Evolutionary conservation across 2,329 filamentous ascomycete species (phyloP), one percentile per base, ranked within the genome.

Genomic region (Calonectria crousiana): DNA sequence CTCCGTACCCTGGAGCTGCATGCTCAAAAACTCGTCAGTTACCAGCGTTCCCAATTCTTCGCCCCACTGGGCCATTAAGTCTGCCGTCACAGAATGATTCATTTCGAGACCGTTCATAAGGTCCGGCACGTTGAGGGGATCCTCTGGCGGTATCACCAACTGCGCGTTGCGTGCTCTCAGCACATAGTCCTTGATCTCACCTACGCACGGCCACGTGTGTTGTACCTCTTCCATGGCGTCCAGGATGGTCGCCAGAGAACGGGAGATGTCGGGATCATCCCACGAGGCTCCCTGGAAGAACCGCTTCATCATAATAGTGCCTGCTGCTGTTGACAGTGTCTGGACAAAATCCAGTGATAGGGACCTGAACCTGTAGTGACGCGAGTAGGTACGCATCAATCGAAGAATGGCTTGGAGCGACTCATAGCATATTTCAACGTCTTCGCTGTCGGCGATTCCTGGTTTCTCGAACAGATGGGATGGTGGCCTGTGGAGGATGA

Each of bases 181-280:
- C 53, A 84, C 75, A 51, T 81, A 81, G 65, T 86, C 84, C 36
- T 80, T 81, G 70, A 89, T 85, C 75, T 88, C 87, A 32, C 80
- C 81, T 38, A 88, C 84, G 75, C 86, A 88, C 8, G 86, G 85
- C 85, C 86, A 89, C 10, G 86, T 87, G 51, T 87, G 84, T 36
- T 91, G 84, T 41, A 92, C 88, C n/a, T 86, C 84, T 41, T 88
- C 84, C 75, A 91, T 88, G 44, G 88, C 87, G 6, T 89, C 86
- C 0, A 87, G 80, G n/a, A 87, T 84, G 20, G 87, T 84, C 11
- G 87, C 86, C 30, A 93, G 83, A 23, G 88, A 87, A 34, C 84
- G 84, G 0, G 89, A 86, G 34, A 92, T 88, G 64, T 89, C 83
- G 0, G 81, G 78, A 73, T 88, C 86, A 41, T 84, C 83, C 84